phyloP scores from a whole-genome alignment of 495 filamentous ascomycete genomes.

The Penicillium psychrofluorescens region DNA sequence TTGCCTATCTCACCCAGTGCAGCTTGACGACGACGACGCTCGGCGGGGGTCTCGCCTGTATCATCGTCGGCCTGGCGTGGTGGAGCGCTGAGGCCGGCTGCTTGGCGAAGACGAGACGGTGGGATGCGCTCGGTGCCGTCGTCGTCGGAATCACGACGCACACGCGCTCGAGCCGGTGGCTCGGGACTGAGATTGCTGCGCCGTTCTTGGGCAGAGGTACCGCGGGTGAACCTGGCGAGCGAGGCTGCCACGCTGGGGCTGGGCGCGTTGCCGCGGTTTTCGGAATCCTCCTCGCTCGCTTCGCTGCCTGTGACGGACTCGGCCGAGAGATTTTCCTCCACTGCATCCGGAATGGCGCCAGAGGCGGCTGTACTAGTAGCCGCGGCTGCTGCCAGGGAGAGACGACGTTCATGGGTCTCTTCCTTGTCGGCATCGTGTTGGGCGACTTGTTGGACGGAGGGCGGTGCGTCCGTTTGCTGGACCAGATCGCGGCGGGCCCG shows the following conservation, averaged over 20 bases:
- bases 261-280: constrained; percentile 20
- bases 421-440: constrained; percentile 33
- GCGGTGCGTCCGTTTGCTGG: constrained; percentile 57
- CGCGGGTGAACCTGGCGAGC: constrained; percentile 34
- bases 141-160: constrained; percentile 47
- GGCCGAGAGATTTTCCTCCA: constrained; percentile 13
- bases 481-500: constrained; percentile 64
- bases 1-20: constrained; percentile 64
- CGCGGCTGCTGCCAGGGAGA: constrained; percentile 2
- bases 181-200: constrained; percentile 31
- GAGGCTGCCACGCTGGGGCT: constrained; percentile 40
- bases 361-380: constrained; percentile 10
- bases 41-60: constrained; percentile 70
- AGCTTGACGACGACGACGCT: constrained; percentile 73
- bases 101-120: constrained; percentile 32
- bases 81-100: constrained; percentile 23
- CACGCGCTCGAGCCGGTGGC: constrained; percentile 18
- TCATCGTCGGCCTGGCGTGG: constrained; percentile 32
- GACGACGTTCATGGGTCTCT: constrained; percentile 19
- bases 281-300: constrained; percentile 17
- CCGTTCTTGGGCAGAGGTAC: constrained; percentile 43
- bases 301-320: constrained; percentile 27
- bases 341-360: constrained; percentile 12
- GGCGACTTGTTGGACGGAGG: constrained; percentile 50
- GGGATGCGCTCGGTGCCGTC: constrained; percentile 51